phyloP scores from a whole-genome alignment of 23 red algal genomes.

The Chondrus crispus region DNA sequence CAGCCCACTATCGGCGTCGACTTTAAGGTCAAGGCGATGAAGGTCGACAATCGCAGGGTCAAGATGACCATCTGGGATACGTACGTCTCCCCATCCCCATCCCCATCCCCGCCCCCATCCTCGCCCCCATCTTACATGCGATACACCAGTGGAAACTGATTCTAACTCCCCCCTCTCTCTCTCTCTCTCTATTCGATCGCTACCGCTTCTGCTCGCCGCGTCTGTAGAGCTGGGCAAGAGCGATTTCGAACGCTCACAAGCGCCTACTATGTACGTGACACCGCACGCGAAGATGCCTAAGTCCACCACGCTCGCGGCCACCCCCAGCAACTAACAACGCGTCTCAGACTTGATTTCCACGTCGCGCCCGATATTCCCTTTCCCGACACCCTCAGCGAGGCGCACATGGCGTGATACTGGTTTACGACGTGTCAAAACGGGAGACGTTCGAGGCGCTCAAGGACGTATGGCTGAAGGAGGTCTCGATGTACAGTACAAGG shows the following conservation, averaged over 20 bases:
- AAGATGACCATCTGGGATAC: slow-evolving; percentile 93
- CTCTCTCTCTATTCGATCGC: not conserved
- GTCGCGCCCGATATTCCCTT: not conserved
- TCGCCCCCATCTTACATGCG: too few species aligned
- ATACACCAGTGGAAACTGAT: not conserved
- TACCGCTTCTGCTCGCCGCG: not conserved
- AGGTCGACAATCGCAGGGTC: slow-evolving; percentile 57
- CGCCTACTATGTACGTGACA: slow-evolving; percentile 74
- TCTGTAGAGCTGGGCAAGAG: slow-evolving; percentile 68
- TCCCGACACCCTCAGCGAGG: slow-evolving; percentile 28
- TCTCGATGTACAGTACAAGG: slow-evolving; percentile 65
- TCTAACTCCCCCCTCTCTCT: not conserved
- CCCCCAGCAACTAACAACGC: not conserved
- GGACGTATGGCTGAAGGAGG: slow-evolving; percentile 76
- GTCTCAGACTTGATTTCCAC: not conserved
- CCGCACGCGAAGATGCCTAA: not conserved
- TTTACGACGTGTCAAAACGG: slow-evolving; percentile 77
- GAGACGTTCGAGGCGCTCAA: slow-evolving; percentile 63
- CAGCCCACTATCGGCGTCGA: slow-evolving; percentile 85
- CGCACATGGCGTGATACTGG: slow-evolving; percentile 81
- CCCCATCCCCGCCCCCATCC: too few species aligned
- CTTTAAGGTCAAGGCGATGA: slow-evolving; percentile 76
- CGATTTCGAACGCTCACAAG: slow-evolving; percentile 86
- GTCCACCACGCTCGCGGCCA: not conserved
- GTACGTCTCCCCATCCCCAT: slow-evolving; percentile 31